Conservation (phyloP, 805 yeast species). For the Ogataea glucozyma region DNA sequence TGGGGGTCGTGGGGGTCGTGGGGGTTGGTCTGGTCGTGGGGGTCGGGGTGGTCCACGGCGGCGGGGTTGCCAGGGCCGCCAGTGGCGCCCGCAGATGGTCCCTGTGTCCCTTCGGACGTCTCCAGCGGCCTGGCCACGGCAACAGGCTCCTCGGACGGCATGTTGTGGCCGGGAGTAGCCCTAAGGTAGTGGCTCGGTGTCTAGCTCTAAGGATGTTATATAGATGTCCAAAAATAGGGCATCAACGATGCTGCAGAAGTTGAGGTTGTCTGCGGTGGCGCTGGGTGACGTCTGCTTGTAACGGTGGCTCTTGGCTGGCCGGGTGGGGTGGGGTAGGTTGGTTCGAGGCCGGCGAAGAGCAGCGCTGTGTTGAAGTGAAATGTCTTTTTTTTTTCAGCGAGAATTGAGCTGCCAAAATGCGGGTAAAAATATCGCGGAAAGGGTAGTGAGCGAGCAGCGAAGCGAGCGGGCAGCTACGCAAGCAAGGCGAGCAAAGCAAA, state of each 20-base stretch:
- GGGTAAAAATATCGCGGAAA: not conserved
- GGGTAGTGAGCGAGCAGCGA: not conserved
- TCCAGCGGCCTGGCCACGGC: constrained; percentile 10
- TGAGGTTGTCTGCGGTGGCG: not conserved
- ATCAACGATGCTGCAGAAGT: constrained; percentile 4
- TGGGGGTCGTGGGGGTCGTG: not conserved
- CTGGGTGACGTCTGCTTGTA: not conserved
- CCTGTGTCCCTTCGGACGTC: too few relatives aligned
- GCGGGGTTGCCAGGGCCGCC: constrained; percentile 1
- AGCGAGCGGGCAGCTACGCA: not conserved
- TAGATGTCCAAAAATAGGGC: constrained; percentile 1
- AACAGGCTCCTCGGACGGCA: constrained; percentile 16
- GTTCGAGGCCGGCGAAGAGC: too few relatives aligned
- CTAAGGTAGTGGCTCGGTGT: not conserved
- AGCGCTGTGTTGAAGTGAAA: too few relatives aligned
- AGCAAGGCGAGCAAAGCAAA: not conserved
- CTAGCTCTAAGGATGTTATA: not conserved
- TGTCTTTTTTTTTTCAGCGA: too few relatives aligned
- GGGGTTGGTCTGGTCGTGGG: not conserved
- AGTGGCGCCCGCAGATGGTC: too few relatives aligned
- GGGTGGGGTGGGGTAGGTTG: too few relatives aligned
- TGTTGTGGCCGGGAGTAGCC: not conserved
- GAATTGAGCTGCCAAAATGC: too few relatives aligned
- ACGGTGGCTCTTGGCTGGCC: not conserved
- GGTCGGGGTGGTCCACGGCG: not conserved